phyloP scores from a whole-genome alignment of 2,329 filamentous ascomycete species.

The Colletotrichum horii region DNA sequence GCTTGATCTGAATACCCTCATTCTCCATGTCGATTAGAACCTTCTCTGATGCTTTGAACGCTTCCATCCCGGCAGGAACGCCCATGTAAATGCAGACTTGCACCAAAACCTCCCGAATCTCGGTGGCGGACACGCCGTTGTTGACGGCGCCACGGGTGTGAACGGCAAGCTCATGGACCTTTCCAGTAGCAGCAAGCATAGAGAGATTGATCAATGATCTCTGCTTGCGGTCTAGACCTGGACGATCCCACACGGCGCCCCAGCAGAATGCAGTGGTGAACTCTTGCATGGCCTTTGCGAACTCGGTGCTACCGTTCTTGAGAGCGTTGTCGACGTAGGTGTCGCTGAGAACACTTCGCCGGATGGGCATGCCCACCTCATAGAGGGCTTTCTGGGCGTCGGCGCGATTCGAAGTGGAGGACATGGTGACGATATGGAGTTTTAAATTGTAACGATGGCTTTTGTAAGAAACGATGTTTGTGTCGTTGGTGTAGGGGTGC shows the following conservation, averaged over 20 bases:
- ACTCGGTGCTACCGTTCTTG: conserved; percentile 56
- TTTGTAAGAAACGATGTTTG: neutral
- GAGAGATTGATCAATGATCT: conserved; percentile 68
- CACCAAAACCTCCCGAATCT: conserved; percentile 54
- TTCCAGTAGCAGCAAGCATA: conserved; percentile 65
- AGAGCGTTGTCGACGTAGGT: conserved; percentile 63
- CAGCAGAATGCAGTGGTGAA: conserved; percentile 65
- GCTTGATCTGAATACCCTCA: neutral
- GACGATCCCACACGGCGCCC: conserved; percentile 66
- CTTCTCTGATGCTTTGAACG: neutral
- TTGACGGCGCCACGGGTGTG: conserved; percentile 66
- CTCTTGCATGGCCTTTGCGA: conserved; percentile 63
- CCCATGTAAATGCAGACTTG: conserved; percentile 46
- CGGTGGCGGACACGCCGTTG: conserved; percentile 63
- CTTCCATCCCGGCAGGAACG: conserved; percentile 32
- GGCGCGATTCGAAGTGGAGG: conserved; percentile 20
- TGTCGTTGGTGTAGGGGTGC: neutral
- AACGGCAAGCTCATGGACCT: conserved; percentile 59
- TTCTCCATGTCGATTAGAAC: neutral
- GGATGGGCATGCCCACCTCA: conserved; percentile 62
- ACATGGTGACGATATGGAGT: neutral
- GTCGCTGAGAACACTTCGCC: conserved; percentile 61
- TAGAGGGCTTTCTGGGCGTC: conserved; percentile 58
- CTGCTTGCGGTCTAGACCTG: conserved; percentile 63
- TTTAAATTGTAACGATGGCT: neutral